Conservation (phyloP, 2,329 filamentous ascomycete species). For the Diaporthe helianthi region DNA sequence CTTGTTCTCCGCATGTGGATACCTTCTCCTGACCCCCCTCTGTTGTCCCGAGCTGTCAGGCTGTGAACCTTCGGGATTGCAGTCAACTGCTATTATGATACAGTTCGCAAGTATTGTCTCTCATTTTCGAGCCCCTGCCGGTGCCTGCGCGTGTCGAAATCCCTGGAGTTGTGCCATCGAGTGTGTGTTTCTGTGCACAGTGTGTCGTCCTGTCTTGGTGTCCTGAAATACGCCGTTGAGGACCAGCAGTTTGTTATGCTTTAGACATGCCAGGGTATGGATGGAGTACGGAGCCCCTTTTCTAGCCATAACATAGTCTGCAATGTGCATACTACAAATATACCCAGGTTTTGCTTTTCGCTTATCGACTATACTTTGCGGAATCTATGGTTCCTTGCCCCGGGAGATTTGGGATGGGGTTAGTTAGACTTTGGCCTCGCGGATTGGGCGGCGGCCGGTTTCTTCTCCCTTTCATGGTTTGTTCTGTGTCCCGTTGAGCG, state of each 20-base stretch:
- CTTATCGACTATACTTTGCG: background rate
- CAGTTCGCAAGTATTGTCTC: background rate
- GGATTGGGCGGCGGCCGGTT: conserved; percentile 6
- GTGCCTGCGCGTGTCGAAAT: background rate
- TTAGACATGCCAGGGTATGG: background rate
- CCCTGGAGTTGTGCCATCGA: background rate
- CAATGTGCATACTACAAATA: background rate
- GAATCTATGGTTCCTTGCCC: background rate
- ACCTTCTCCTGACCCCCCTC: background rate
- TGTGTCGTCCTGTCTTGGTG: too few species aligned
- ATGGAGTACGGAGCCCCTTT: conserved; percentile 1
- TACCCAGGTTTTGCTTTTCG: background rate
- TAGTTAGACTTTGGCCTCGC: background rate
- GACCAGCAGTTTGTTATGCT: background rate
- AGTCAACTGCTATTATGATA: background rate
- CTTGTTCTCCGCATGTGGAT: background rate
- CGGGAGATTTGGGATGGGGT: background rate
- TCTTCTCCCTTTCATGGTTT: background rate
- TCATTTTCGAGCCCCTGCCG: background rate
- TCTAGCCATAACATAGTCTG: background rate
- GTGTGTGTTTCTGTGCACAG: background rate
- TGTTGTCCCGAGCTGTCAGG: background rate
- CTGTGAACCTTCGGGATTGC: background rate
- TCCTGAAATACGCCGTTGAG: background rate
- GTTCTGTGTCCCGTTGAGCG: background rate